Percentiles rank a stretch among this genome's conserved stretches.
phyloP scores from a whole-genome alignment of 176 grass and related monocot genomes.

The Triticum urartu region DNA sequence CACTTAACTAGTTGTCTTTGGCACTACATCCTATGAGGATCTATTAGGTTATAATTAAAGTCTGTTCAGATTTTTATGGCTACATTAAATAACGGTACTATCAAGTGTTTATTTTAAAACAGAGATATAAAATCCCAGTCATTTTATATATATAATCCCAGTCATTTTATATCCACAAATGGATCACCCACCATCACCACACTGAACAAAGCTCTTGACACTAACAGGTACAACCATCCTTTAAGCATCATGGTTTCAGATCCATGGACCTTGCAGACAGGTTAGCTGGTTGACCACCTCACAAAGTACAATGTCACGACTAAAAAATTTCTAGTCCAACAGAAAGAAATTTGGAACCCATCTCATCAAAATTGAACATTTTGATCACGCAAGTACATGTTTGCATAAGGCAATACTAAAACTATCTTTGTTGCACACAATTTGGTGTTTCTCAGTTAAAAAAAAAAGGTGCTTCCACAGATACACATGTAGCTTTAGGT shows the following conservation, averaged over 20 bases:
- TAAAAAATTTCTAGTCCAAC: neutral
- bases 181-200: neutral
- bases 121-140: neutral
- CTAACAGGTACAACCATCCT: neutral
- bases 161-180: neutral
- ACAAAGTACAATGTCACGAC: neutral
- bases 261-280: neutral
- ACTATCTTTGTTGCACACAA: neutral
- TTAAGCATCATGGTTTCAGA: neutral
- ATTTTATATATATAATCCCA: neutral
- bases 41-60: neutral
- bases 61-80: neutral
- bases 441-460: neutral
- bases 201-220: neutral
- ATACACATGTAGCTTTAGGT: neutral
- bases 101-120: neutral
- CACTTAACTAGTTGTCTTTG: constrained; percentile 1
- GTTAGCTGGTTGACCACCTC: neutral
- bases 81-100: neutral
- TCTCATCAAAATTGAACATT: neutral
- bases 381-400: neutral
- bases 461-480: neutral
- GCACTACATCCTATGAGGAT: neutral
- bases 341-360: neutral
- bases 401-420: neutral